A percentile compares a stretch with the other conserved stretches of the same genome.
Evolutionary conservation across 1,139 yeast genomes (phyloP).

Genomic region (Candida tropicalis): DNA sequence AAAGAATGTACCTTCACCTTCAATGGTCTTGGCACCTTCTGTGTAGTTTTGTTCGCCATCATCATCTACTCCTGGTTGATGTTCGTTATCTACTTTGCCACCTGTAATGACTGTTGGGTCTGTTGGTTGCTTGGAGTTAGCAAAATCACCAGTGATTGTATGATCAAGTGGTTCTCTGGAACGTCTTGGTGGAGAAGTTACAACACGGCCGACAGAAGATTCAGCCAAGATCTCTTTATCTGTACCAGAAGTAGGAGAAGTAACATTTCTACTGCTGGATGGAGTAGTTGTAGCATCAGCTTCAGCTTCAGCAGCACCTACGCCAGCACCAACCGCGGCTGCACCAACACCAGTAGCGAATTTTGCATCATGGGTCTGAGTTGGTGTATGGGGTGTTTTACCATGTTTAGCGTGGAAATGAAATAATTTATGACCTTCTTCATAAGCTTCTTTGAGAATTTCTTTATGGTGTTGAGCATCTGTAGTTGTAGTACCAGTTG

Average conservation of each 20-base stretch:
- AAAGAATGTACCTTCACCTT: slow-evolving; percentile 37
- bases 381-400: not conserved
- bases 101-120: slow-evolving; percentile 24
- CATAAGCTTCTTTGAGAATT: slow-evolving; percentile 8
- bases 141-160: slow-evolving; percentile 34
- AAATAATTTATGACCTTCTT: slow-evolving; percentile 11
- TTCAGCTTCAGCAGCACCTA: slow-evolving; percentile 2
- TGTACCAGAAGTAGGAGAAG: slow-evolving; percentile 7
- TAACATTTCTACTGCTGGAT: slow-evolving; percentile 1
- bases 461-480: slow-evolving; percentile 6
- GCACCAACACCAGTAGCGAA: slow-evolving; percentile 7
- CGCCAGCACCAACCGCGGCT: slow-evolving; percentile 7
- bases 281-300: not conserved
- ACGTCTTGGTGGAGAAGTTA: slow-evolving; percentile 34
- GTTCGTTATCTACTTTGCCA: slow-evolving; percentile 11
- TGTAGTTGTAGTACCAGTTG: slow-evolving; percentile 3
- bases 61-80: slow-evolving; percentile 11
- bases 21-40: slow-evolving; percentile 29
- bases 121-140: slow-evolving; percentile 35
- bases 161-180: slow-evolving; percentile 31
- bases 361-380: slow-evolving; percentile 1
- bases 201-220: slow-evolving; percentile 34
- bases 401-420: slow-evolving; percentile 11
- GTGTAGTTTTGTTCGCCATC: slow-evolving; percentile 31
- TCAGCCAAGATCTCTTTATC: slow-evolving; percentile 17